phyloP scores from a whole-genome alignment of 1,284 basidiomycete species.

The Omphalotus olearius region DNA sequence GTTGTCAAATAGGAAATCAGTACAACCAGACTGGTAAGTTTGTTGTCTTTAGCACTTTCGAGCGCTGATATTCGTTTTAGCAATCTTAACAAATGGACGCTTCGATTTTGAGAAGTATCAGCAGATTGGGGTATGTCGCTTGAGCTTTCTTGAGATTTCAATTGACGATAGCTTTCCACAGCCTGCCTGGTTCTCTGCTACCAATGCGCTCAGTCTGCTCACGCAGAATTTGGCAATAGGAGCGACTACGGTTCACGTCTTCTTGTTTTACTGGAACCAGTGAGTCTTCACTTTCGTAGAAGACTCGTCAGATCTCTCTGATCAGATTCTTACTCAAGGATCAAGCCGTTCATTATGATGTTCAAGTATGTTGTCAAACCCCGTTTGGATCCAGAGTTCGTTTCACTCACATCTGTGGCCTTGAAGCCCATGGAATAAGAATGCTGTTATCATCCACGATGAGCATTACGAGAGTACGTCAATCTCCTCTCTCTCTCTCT shows the following conservation, averaged over 20 bases:
- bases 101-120: constrained; percentile 17
- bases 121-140: constrained; percentile 15
- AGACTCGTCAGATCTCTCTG: too few relatives aligned
- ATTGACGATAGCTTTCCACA: neutral
- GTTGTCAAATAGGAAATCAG: neutral
- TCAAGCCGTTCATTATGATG: too few relatives aligned
- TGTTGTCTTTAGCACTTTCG: too few relatives aligned
- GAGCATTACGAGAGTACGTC: constrained; percentile 18
- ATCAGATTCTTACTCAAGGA: too few relatives aligned
- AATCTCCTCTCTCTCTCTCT: too few relatives aligned
- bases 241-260: constrained; percentile 17
- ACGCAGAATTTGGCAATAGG: constrained; percentile 18
- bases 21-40: constrained; percentile 10
- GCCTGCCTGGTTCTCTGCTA: constrained; percentile 16
- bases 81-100: constrained; percentile 16
- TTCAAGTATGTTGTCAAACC: too few relatives aligned
- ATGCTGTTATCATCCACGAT: constrained; percentile 14
- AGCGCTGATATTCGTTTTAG: neutral
- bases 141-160: too few relatives aligned
- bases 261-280: constrained; percentile 14
- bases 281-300: neutral
- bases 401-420: too few relatives aligned
- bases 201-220: constrained; percentile 16
- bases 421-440: constrained; percentile 18
- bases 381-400: too few relatives aligned